Conservation (phyloP, 768 basidiomycete species). For the Rickenella mellea region DNA sequence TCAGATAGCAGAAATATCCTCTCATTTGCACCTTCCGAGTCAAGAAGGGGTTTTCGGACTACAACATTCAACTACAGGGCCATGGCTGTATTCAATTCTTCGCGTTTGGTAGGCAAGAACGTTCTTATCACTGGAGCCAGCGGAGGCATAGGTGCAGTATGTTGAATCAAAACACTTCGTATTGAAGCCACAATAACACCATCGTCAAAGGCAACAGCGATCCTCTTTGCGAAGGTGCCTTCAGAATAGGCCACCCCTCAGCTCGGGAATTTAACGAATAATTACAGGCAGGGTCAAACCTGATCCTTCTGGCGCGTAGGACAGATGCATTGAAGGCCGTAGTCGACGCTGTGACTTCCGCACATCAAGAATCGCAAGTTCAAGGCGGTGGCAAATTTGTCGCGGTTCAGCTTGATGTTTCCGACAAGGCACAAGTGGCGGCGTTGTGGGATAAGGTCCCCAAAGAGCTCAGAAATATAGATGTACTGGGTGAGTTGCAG, state of each 20-base stretch:
- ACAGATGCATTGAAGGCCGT: conserved; percentile 64
- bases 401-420: conserved; percentile 67
- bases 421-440: conserved; percentile 64
- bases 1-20: neutral
- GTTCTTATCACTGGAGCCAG: conserved; percentile 87
- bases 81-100: conserved; percentile 78
- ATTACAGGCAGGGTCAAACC: conserved; percentile 70
- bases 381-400: conserved; percentile 73
- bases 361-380: conserved; percentile 64
- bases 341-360: conserved; percentile 52
- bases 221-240: conserved; percentile 81
- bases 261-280: neutral
- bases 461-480: conserved; percentile 57
- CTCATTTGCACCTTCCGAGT: too few species aligned
- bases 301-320: conserved; percentile 78
- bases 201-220: conserved; percentile 60
- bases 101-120: conserved; percentile 74
- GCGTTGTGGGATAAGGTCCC: conserved; percentile 66
- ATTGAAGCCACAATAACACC: neutral
- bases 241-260: neutral
- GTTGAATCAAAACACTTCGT: conserved; percentile 15
- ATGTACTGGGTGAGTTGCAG: conserved; percentile 62
- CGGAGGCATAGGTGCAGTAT: conserved; percentile 81
- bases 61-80: conserved; percentile 7
- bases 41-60: too few species aligned